Evolutionary conservation across 2,329 filamentous ascomycete species (phyloP), one percentile per base, ranked within the genome.

Genomic region (Sphaceloma murrayae): DNA sequence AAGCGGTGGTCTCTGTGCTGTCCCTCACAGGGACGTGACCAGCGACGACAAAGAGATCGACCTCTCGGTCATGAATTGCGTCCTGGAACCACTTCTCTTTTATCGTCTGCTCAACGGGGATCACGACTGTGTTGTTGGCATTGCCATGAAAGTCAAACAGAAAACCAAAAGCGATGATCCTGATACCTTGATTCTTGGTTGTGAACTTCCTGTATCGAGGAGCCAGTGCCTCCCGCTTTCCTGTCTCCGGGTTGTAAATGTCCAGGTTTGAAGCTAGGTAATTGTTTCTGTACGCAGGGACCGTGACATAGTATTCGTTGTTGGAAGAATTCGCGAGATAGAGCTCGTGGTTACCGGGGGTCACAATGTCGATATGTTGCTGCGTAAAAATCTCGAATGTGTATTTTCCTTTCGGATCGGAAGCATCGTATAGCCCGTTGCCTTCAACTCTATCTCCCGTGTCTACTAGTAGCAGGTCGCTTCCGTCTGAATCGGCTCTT

Each of bases 261-360:
- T 98, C 88, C 22, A 98, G 72, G 54, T 98, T 98, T 1, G 88
- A 95, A 8, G 89, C 84, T 14, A 96, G 67, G 54, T 96, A 96
- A 48, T 74, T 80, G 27, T 78, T 75, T 45, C 75, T 75, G 64
- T 86, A 96, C 58, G 86, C 82, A 2, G 85, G 85, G 1, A 94
- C 83, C 0, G 86, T 94, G 44, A 76, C 75, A 45, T 78, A 70
- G 58, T 83, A 84, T 60, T 96, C 91, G 48, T 79, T 74, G 43
- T 82, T 75, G 14, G 86, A 83, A 0, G 87, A 84, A 49, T 80
- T 80, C 46, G 74, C 68, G 54, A 86, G 77, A 68, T 98, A 98
- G 9, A 98, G 74, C 67, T 98, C 91, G 66, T 98, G 91, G 57
- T 98, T 98, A 39, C 91, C 91, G 1, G 81, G 82, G 54, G 80